Conservation (phyloP, 257 asterid species). For the Dorcoceras hygrometricum region DNA sequence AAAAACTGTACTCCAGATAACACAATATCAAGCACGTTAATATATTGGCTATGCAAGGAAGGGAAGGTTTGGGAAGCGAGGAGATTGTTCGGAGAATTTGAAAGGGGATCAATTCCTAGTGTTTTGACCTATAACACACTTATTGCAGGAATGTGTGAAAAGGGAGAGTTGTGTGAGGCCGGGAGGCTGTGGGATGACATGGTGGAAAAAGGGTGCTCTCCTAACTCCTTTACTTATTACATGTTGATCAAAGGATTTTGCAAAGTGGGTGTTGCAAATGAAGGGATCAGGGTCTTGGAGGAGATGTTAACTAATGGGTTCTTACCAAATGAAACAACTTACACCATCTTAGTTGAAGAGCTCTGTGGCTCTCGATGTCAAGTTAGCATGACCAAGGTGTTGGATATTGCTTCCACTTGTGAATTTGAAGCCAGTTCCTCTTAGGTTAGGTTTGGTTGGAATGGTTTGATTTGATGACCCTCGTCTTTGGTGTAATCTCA, state of each 20-base stretch:
- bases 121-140: slow-evolving; percentile 72
- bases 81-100: slow-evolving; percentile 78
- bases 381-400: slow-evolving; percentile 43
- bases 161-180: slow-evolving; percentile 78
- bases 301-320: slow-evolving; percentile 74
- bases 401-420: slow-evolving; percentile 40
- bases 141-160: slow-evolving; percentile 83
- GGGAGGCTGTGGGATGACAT: slow-evolving; percentile 94
- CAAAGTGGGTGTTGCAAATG: slow-evolving; percentile 60
- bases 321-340: slow-evolving; percentile 59
- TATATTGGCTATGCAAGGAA: slow-evolving; percentile 81
- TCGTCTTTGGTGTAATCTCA: too few species aligned
- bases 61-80: slow-evolving; percentile 73
- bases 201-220: slow-evolving; percentile 70
- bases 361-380: slow-evolving; percentile 45
- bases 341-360: slow-evolving; percentile 52
- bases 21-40: slow-evolving; percentile 62
- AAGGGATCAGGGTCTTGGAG: slow-evolving; percentile 60
- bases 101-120: slow-evolving; percentile 69
- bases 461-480: too few species aligned
- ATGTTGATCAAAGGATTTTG: slow-evolving; percentile 75
- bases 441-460: too few species aligned
- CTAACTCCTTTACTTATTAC: slow-evolving; percentile 77
- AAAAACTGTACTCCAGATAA: slow-evolving; percentile 84
- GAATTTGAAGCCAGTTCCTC: slow-evolving; percentile 28